Evolutionary conservation across 1,284 basidiomycete species (phyloP).

Genomic region (Ceratobasidium papillatum): DNA sequence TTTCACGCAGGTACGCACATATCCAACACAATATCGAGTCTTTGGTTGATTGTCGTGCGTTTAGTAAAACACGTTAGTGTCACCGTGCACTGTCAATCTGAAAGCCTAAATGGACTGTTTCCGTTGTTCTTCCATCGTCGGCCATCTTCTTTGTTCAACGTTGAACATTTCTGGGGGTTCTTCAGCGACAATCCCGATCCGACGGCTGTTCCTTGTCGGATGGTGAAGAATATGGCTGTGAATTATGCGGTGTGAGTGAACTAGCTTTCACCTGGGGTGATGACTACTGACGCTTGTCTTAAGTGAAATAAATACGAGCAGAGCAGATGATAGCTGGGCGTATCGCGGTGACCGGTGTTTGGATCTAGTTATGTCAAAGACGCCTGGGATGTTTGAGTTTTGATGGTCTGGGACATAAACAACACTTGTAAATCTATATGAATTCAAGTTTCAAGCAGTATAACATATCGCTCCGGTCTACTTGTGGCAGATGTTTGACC

Average conservation of each 20-base stretch:
- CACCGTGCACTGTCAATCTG: neutral
- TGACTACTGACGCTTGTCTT: neutral
- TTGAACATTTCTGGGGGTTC: slow-evolving; percentile 30
- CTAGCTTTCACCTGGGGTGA: neutral
- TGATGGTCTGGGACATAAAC: too few relatives aligned
- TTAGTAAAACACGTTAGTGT: slow-evolving; percentile 26
- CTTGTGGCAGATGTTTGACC: too few relatives aligned
- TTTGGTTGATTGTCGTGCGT: neutral
- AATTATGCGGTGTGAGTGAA: slow-evolving; percentile 28
- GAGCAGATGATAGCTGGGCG: slow-evolving; percentile 10
- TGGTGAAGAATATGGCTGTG: slow-evolving; percentile 1
- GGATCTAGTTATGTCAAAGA: neutral
- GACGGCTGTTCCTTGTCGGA: neutral
- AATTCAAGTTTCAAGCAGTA: too few relatives aligned
- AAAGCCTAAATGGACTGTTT: neutral
- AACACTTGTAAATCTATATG: too few relatives aligned
- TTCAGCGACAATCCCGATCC: slow-evolving; percentile 30
- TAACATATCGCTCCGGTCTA: too few relatives aligned
- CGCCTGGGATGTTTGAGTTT: slow-evolving; percentile 11
- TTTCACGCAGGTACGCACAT: slow-evolving; percentile 4
- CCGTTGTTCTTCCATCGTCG: slow-evolving; percentile 31
- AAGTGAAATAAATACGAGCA: slow-evolving; percentile 26
- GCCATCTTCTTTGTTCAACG: slow-evolving; percentile 29
- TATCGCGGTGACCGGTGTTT: slow-evolving; percentile 18
- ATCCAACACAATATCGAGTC: neutral